A percentile compares a stretch with the other conserved stretches of the same genome.
phyloP scores from a whole-genome alignment of 495 filamentous ascomycete genomes.

The Tetracladium marchalianum region DNA sequence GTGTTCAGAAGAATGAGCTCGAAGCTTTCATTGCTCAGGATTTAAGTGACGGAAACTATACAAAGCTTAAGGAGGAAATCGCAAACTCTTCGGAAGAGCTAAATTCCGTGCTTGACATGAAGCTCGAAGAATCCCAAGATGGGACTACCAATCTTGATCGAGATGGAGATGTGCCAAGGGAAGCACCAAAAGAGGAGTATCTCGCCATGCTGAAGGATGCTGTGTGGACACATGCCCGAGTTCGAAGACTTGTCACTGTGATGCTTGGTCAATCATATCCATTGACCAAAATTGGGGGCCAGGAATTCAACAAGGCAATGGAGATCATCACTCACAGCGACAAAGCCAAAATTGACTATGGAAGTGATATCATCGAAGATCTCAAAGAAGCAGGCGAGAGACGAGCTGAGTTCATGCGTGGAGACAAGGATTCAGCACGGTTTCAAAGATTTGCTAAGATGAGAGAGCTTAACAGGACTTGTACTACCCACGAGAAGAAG shows the following conservation, averaged over 20 bases:
- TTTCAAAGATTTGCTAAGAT: conserved; percentile 6
- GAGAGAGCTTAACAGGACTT: conserved; percentile 25
- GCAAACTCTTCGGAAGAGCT: conserved; percentile 6
- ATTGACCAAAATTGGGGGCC: conserved; percentile 8
- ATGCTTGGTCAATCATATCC: conserved; percentile 37
- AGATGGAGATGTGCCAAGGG: no score
- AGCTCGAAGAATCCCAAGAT: background rate
- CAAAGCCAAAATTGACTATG: conserved; percentile 31
- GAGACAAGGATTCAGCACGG: background rate
- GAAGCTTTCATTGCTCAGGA: conserved; percentile 20
- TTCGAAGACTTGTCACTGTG: conserved; percentile 52
- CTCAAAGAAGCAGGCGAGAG: conserved; percentile 17
- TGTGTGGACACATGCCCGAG: conserved; percentile 48
- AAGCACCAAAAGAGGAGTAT: background rate
- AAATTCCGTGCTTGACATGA: conserved; percentile 8
- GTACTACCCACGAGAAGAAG: conserved; percentile 70
- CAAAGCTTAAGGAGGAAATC: conserved; percentile 3
- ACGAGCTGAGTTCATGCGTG: background rate
- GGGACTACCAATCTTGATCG: conserved; percentile 1
- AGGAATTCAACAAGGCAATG: conserved; percentile 21
- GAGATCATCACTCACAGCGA: conserved; percentile 36
- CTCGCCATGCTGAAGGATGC: conserved; percentile 35
- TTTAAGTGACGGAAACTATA: conserved; percentile 12
- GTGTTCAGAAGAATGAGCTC: conserved; percentile 1
- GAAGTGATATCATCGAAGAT: conserved; percentile 22